phyloP scores from a whole-genome alignment of 2,329 filamentous ascomycete species.

The Trichoderma sp. region DNA sequence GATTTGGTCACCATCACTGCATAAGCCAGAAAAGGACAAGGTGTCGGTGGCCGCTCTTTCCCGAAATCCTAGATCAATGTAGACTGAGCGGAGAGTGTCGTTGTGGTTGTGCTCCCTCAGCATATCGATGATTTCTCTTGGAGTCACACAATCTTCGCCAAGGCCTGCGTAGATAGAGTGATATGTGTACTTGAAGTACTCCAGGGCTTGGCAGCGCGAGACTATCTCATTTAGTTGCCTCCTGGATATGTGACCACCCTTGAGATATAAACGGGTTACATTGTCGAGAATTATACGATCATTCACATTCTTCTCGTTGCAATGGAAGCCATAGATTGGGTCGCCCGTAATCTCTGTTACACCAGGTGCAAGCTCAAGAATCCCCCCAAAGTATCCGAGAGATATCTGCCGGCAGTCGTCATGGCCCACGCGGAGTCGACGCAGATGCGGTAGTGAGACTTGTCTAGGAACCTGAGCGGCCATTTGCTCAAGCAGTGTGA shows the following conservation, averaged over 20 bases:
- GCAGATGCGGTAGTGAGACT: background rate
- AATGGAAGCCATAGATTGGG: background rate
- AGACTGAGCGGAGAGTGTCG: background rate
- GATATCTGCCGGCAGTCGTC: background rate
- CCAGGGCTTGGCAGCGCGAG: background rate
- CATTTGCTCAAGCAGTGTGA: background rate
- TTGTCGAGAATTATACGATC: background rate
- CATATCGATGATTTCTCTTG: background rate
- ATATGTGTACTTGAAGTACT: background rate
- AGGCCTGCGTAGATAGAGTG: background rate
- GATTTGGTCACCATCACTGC: background rate
- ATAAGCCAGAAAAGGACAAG: background rate
- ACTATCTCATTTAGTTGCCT: background rate
- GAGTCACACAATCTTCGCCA: background rate
- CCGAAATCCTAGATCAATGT: background rate
- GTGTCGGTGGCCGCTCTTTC: background rate
- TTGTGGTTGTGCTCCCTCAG: background rate
- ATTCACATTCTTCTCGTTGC: background rate
- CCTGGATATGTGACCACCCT: background rate
- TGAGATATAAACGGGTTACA: background rate
- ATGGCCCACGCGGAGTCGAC: background rate
- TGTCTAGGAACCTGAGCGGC: background rate
- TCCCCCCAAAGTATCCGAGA: constrained; percentile 4
- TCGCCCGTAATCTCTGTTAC: background rate
- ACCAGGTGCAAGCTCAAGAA: background rate